Evolutionary conservation across 495 filamentous ascomycete genomes (phyloP), one percentile per base, ranked within the genome.

Genomic region (Aspergillus carlsbadensis): DNA sequence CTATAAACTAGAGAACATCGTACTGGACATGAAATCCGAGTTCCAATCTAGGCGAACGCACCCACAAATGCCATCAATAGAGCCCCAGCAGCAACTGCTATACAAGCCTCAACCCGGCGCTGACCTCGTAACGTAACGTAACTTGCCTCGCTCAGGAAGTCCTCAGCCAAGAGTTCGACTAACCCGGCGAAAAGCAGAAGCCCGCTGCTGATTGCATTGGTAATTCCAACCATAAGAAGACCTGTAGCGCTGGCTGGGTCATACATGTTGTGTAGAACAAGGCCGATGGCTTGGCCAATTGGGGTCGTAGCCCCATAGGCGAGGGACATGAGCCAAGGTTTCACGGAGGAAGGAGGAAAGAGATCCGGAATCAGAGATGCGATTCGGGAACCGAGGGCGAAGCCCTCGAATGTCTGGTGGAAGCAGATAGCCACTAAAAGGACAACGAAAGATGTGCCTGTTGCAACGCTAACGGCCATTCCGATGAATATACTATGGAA

Each of bases 281-380:
- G 74, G 0, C 93, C 93, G 46, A 96, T 87, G 2, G 91, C 91
- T 66, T 98, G 93, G 11, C 93, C 93, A 35, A 96, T 73, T 2
- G 93, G 93, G 2, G 93, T 96, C 1, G 93, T 98, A 39, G 86
- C 84, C 21, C 93, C 93, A 63, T 95, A 98, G 3, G 93, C 91
- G 7, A 94, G 75, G 5, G 87, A 89, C 93, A 98, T 98, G n/a
- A 96, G 78, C 92, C 92, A 96, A 10, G 93, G 93, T 46, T 81
- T 76, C 67, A 80, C 60, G 6, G 81, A 70, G 65, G 72, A 44
- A 59, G 77, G 69, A 0, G 76, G 59, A 57, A 84, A 83, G 4
- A 77, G 69, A 53, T 76, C 73, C 3, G 83, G 79, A n/a, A 78
- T 78, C 20, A 89, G 74, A 0, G 81, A 78, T 6, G 87, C 84